Evolutionary conservation across 2,329 filamentous ascomycete species (phyloP), one percentile per base, ranked within the genome.

Genomic region (Arthrocladium fulminans): DNA sequence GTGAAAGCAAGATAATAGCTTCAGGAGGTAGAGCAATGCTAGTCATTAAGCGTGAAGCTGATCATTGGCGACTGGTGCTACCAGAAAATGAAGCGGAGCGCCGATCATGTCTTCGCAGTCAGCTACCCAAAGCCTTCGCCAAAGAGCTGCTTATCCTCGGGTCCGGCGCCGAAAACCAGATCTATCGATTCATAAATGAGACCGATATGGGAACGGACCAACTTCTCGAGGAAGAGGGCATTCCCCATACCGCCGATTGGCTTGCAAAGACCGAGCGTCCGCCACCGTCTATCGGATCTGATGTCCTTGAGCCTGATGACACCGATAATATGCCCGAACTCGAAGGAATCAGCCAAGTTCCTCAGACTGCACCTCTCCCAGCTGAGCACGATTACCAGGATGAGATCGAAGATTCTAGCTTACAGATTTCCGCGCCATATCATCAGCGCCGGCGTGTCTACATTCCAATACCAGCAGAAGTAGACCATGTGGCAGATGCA

Each of bases 161-260:
- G 35, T 39, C 45, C 30, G 38, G 46, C 17, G 51, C 32, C 12
- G 49, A 52, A 30, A 51, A 52, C 43, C 50, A 51, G 32, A 48
- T 53, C 20, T 52, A 52, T 46, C 50, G 52, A 35, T 47, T 54
- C 35, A 20, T 54, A 42, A 54, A 54, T 30, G 52, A 54, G 25
- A 29, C 45, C 6, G 47, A 46, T 17, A 35, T 39, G 15, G 50
- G 50, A 45, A 52, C 48, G 15, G 50, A 54, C 39, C 47, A 54
- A n/a, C 45, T 54, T 20, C 42, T 54, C 13, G 9, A 35, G 23
- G 47, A 54, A 15, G 52, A 54, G 30, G 38, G 20, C 23, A 52
- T 54, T 39, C 49, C 51, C 23, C 40, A 32, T 22, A 49, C 50
- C 22, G 45, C 39, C 29, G 37, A 4, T 9, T 53, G 51, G 51